These are phyloP conservation scores for Strobilomyces dryophilus DNA, from an alignment of 768 basidiomycete genomes.

Conservation along the genomic window DNA sequence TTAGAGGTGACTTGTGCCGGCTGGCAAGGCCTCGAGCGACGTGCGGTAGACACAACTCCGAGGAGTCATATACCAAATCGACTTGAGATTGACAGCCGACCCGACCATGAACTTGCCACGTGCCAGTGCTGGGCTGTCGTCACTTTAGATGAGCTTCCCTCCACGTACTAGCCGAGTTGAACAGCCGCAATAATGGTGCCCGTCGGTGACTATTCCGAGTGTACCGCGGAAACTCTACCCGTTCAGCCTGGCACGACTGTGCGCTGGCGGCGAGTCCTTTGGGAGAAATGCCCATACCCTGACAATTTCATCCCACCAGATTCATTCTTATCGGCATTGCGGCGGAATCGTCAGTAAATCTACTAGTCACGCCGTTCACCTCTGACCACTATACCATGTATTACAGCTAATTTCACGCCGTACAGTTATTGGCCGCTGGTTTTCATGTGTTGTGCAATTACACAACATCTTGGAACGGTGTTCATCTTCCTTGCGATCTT, in stretches of 20 bases:
- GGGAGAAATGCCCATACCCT: slow-evolving; percentile 69
- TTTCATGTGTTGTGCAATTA: slow-evolving; percentile 65
- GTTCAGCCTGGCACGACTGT: slow-evolving; percentile 14
- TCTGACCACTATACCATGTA: slow-evolving; percentile 7
- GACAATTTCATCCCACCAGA: slow-evolving; percentile 81
- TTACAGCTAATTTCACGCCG: slow-evolving; percentile 71
- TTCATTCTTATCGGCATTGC: slow-evolving; percentile 74
- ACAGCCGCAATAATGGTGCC: not conserved
- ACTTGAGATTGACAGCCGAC: slow-evolving; percentile 3
- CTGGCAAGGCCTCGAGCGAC: not conserved
- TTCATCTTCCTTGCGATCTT: slow-evolving; percentile 83
- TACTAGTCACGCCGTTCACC: slow-evolving; percentile 4
- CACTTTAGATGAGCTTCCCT: not conserved
- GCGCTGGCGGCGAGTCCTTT: slow-evolving; percentile 72
- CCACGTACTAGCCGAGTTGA: no score
- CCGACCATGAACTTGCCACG: slow-evolving; percentile 5
- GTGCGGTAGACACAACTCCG: slow-evolving; percentile 10
- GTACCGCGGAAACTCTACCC: not conserved
- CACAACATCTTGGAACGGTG: slow-evolving; percentile 78
- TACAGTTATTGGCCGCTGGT: slow-evolving; percentile 77
- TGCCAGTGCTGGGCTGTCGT: slow-evolving; percentile 1
- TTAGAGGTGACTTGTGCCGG: not conserved
- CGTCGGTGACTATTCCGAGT: not conserved
- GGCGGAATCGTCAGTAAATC: slow-evolving; percentile 64
- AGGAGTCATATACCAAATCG: slow-evolving; percentile 5